These are phyloP conservation scores for Aspergillus tamarii DNA, from an alignment of 2,329 filamentous ascomycete genomes.

Conservation along the genomic window DNA sequence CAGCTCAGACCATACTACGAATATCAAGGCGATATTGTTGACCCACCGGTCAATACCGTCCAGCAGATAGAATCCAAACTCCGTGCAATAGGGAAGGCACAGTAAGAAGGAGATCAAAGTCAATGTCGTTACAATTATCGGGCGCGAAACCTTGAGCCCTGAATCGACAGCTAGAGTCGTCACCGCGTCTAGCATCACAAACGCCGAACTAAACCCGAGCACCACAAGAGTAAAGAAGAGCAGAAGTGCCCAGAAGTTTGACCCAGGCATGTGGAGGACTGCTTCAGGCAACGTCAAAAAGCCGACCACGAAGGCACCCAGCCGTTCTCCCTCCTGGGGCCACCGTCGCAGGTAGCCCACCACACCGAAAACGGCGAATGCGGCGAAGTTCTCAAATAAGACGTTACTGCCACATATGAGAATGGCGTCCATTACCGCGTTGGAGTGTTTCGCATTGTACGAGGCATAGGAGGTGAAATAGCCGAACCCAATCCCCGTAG, in stretches of 20 bases:
- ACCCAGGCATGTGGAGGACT: conserved; percentile 59
- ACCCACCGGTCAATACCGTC: conserved; percentile 60
- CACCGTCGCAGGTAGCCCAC: conserved; percentile 53
- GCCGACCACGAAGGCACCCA: conserved; percentile 61
- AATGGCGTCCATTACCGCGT: conserved; percentile 62
- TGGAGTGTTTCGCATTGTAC: conserved; percentile 60
- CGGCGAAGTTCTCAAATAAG: conserved; percentile 58
- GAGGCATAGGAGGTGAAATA: conserved; percentile 63
- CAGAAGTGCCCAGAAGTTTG: conserved; percentile 62
- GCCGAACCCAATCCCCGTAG: conserved; percentile 61
- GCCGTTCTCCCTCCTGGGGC: conserved; percentile 41
- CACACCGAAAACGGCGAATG: conserved; percentile 59
- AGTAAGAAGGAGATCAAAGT: conserved; percentile 57
- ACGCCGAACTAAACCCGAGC: conserved; percentile 61
- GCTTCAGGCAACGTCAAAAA: conserved; percentile 63
- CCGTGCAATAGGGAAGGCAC: conserved; percentile 60
- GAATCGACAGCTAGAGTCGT: conserved; percentile 59
- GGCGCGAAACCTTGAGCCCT: conserved; percentile 52
- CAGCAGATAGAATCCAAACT: conserved; percentile 61
- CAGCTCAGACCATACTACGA: conserved; percentile 61
- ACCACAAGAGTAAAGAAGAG: conserved; percentile 63
- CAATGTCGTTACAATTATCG: conserved; percentile 54
- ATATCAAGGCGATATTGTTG: conserved; percentile 61
- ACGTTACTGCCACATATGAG: conserved; percentile 60
- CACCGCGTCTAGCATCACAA: conserved; percentile 62